Base-by-base conservation (phyloP, 768 basidiomycete genomes). In the Imleria badia region DNA sequence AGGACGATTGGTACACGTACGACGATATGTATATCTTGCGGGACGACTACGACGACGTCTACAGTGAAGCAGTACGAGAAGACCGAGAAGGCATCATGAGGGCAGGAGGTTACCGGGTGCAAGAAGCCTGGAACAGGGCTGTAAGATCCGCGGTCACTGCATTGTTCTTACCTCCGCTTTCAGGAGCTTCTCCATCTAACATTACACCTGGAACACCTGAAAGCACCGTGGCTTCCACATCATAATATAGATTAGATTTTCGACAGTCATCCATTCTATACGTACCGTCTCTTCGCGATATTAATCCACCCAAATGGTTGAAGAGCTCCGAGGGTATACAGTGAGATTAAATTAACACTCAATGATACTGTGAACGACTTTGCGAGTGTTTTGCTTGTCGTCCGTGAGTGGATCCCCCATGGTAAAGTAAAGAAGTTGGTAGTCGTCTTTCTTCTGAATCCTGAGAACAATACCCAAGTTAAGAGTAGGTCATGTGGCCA, bases 101-200 rank as follows among this genome's bases (percentile, higher is more conserved):
- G 40, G 91, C 84, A 20, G 93, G 91, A 10, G 93, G 93, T 10
- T 95, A 92, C 66, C 77, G 74, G 58, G 76, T 91, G 5, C 84
- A 89, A 56, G 89, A 94, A 67, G 90, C 87, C 41, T 94, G 92
- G 92, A 87, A 88, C 62, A 78, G 92, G 51, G 91, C 90, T 13
- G 66, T 95, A 52, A 75, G 87, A 53, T 82, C 70, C 59, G 86
- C 89, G 6, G 85, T 94, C 22, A 84, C 85, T 35, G 89, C 82
- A 1, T 67, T 94, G 56, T 89, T 90, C 56, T 64, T 90, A 31
- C 64, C 76, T 33, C 84, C 86, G 1, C 66, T 80, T 33, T 66
- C 70, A 38, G 80, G 74, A 30, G 2, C 22, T n/a, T 43, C 58
- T 22, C 52, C 52, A 41, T 23, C 53, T 15, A 52, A 60, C 23